Evolutionary conservation across 2,329 filamentous ascomycete species (phyloP).

Genomic region (Cladosporium sp.): DNA sequence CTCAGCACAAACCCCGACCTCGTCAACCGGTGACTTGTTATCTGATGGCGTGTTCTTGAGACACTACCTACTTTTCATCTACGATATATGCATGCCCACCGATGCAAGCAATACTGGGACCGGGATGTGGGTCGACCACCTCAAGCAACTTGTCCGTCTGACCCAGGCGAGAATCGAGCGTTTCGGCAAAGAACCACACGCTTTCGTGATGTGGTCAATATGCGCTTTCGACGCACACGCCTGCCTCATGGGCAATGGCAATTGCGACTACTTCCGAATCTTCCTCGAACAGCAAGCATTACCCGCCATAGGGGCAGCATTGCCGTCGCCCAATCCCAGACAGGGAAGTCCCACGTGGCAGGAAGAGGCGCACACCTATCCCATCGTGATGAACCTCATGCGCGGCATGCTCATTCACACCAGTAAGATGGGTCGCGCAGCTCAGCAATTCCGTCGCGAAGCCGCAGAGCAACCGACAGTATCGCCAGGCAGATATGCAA

Average conservation of each 20-base stretch:
- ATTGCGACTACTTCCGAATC: conserved; percentile 47
- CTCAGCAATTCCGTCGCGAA: conserved; percentile 37
- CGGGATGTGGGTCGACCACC: conserved; percentile 53
- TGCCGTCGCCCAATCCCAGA: neutral
- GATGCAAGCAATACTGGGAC: conserved; percentile 33
- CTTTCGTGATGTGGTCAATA: conserved; percentile 52
- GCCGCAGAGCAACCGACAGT: conserved; percentile 15
- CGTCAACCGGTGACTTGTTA: conserved; percentile 48
- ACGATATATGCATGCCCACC: conserved; percentile 44
- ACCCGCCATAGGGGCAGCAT: conserved; percentile 30
- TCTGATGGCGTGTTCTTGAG: conserved; percentile 55
- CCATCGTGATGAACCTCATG: conserved; percentile 42
- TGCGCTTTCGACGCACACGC: conserved; percentile 54
- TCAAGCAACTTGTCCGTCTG: conserved; percentile 43
- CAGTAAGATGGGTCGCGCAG: conserved; percentile 42
- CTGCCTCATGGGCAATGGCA: conserved; percentile 49
- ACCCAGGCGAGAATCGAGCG: conserved; percentile 24
- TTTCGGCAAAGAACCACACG: conserved; percentile 38
- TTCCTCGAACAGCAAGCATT: conserved; percentile 47
- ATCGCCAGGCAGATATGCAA: conserved; percentile 21
- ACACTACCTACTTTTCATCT: conserved; percentile 54
- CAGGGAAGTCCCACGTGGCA: neutral
- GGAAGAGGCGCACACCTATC: conserved; percentile 24
- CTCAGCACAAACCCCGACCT: conserved; percentile 32
- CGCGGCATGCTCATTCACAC: conserved; percentile 44